Evolutionary conservation across 257 asterid species (phyloP).

Genomic region (Fraxinus americana): DNA sequence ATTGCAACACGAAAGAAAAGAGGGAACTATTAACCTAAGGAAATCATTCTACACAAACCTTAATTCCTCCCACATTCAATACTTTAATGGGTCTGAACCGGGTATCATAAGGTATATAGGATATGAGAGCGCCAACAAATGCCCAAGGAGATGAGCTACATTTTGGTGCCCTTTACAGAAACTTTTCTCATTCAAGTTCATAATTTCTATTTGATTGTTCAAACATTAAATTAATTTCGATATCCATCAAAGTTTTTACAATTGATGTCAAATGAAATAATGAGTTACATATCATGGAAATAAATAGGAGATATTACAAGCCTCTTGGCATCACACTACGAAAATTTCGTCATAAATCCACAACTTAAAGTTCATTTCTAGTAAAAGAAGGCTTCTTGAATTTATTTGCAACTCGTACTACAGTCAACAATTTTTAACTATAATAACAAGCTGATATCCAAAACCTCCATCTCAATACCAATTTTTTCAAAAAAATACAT

Average conservation of each 20-base stretch:
- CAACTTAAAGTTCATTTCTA: neutral
- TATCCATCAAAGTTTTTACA: neutral
- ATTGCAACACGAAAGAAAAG: neutral
- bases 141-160: neutral
- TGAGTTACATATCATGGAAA: neutral
- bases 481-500: neutral
- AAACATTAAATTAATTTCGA: too few relatives aligned
- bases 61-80: neutral
- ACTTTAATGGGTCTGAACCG: neutral
- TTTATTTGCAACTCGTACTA: neutral
- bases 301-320: neutral
- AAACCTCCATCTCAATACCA: neutral
- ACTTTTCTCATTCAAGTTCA: neutral
- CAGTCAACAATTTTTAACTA: neutral
- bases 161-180: neutral
- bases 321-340: neutral
- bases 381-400: neutral
- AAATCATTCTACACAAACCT: neutral
- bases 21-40: too few relatives aligned
- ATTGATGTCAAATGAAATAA: too few relatives aligned
- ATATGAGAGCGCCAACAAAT: too few relatives aligned
- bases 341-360: neutral
- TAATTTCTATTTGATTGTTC: neutral
- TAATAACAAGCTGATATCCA: neutral
- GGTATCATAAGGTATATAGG: too few relatives aligned